A percentile compares a stretch with the other conserved stretches of the same genome.
These are phyloP conservation scores for Tuber microsphaerosporum DNA, from an alignment of 495 filamentous ascomycete species.

Conservation along the genomic window DNA sequence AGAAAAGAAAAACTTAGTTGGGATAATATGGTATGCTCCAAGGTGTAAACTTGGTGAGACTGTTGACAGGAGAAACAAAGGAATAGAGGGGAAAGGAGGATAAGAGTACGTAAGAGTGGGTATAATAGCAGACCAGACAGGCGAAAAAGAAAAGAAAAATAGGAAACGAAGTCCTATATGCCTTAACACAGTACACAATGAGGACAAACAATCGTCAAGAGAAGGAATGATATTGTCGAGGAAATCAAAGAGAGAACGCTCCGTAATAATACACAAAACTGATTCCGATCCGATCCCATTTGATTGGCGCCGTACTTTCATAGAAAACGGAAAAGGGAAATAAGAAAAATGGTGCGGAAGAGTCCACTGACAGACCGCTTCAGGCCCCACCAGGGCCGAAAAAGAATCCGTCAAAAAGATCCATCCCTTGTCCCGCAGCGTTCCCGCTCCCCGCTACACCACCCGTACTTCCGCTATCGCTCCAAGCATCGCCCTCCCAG, in stretches of 20 bases:
- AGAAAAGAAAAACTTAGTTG: no score
- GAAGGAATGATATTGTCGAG: neutral
- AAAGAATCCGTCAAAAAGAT: constrained; percentile 87
- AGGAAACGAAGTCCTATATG: neutral
- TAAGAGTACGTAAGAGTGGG: neutral
- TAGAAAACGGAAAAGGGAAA: neutral
- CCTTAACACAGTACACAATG: neutral
- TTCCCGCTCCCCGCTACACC: constrained; percentile 26
- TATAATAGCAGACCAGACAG: neutral
- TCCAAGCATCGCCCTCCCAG: constrained; percentile 34
- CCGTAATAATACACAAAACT: neutral
- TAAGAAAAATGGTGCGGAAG: neutral
- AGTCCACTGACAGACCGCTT: neutral
- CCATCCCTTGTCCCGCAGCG: constrained; percentile 48
- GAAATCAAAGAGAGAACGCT: neutral
- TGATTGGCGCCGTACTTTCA: neutral
- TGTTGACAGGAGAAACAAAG: no score
- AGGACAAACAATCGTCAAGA: neutral
- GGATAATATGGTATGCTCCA: no score
- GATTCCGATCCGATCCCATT: neutral
- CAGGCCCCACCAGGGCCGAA: constrained; percentile 52
- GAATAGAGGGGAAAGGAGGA: neutral
- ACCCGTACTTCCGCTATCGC: constrained; percentile 41
- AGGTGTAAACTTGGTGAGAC: no score
- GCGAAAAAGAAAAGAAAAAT: neutral